These are phyloP conservation scores for Catharanthus roseus DNA, from an alignment of 257 asterid genomes.

Conservation along the genomic window DNA sequence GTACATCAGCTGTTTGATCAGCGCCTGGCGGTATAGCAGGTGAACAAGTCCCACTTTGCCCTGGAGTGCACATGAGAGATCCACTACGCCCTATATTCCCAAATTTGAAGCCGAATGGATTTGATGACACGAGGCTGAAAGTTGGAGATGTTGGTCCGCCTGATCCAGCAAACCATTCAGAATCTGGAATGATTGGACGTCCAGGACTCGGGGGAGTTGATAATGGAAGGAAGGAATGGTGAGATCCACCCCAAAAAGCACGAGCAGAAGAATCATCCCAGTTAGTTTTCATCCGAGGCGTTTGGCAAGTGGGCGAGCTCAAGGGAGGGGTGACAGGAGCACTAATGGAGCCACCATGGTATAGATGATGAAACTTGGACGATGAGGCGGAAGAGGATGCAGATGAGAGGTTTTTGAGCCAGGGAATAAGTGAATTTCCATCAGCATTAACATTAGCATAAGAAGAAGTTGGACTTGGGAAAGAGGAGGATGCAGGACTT, in stretches of 20 bases:
- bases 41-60: conserved; percentile 74
- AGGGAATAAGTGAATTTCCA: conserved; percentile 62
- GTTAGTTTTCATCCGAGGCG: conserved; percentile 36
- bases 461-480: conserved; percentile 52
- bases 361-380: conserved; percentile 36
- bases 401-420: conserved; percentile 66
- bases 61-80: conserved; percentile 48
- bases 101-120: conserved; percentile 57
- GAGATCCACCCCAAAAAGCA: conserved; percentile 41
- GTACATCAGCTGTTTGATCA: conserved; percentile 45
- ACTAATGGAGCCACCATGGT: conserved; percentile 57
- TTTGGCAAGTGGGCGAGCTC: conserved; percentile 56
- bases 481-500: conserved; percentile 52
- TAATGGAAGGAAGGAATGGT: conserved; percentile 37
- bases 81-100: conserved; percentile 36
- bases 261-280: conserved; percentile 31
- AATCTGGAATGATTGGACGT: conserved; percentile 24
- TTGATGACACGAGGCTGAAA: conserved; percentile 63
- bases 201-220: conserved; percentile 55
- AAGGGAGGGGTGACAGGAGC: conserved; percentile 79
- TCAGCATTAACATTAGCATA: conserved; percentile 32
- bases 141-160: conserved; percentile 62
- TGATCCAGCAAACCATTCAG: conserved; percentile 33
- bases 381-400: conserved; percentile 40
- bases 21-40: conserved; percentile 47